Base-by-base conservation (phyloP, 2,329 filamentous ascomycete species). In the Aspergillus thermomutatus region DNA sequence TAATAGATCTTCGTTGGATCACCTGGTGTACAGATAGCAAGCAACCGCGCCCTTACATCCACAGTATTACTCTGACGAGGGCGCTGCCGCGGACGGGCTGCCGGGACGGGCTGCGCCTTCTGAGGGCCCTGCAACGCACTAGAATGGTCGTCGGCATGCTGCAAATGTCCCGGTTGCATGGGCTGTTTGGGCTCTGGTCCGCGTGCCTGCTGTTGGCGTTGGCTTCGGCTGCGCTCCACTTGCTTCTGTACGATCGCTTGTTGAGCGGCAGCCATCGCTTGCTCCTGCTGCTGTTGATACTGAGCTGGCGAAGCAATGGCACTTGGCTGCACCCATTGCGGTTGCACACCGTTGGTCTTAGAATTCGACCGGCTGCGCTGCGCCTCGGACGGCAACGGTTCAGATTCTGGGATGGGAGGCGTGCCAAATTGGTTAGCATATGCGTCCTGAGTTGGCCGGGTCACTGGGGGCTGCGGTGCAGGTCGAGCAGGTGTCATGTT, bases 1-100 rank as follows among this genome's bases (percentile, higher is more conserved):
- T 88, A 86, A 76, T 96, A 99, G 62, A 93, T 87, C 54, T 90
- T 87, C 26, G 91, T 90, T 3, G 94, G 94, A 70, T 99, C 93
- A 49, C 90, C 91, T 53, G 91, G 87, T 23, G 87, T 92, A 73
- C 94, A 97, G 62, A 99, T 97, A 31, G 90, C 86, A 73, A 92
- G 91, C 53, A 99, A 82, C 19, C 90, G 87, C 21, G 86, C 84
- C 41, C 95, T 83, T 54, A 99, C 90, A 69, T 99, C 93, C 55
- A 91, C 82, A 48, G 84, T 87, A 63, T 85, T 90, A 72, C 89
- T 95, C 70, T 92, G 90, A 49, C 92, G 86, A 43, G 87, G 81
- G 54, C 91, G 84, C 66, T 92, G 90, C 59, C 92, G 86, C 21
- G 90, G 89, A 52, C 92, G 82, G 62, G 87, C 79, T 23, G 80